A percentile compares a stretch with the other conserved stretches of the same genome.
These are phyloP conservation scores for Arthrobotrys iridis DNA, from an alignment of 2,329 filamentous ascomycete genomes.

Conservation along the genomic window DNA sequence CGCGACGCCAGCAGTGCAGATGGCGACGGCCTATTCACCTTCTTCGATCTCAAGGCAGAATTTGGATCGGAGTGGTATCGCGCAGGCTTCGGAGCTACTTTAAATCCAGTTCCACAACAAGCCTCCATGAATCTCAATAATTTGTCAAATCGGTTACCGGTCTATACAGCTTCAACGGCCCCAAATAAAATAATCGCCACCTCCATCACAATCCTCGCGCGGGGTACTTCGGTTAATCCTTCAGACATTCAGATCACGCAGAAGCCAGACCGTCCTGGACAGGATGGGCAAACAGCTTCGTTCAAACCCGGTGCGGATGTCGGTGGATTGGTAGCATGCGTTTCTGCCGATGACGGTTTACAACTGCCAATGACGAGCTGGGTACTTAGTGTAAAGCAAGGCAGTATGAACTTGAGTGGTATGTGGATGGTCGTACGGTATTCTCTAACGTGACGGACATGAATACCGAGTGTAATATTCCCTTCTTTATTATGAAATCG, in stretches of 20 bases:
- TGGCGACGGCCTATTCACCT: not conserved
- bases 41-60: constrained; percentile 1
- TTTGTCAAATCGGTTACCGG: not conserved
- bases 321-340: not conserved
- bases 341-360: not conserved
- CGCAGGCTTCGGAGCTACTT: not conserved
- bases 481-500: too few species aligned
- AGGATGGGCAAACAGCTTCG: not conserved
- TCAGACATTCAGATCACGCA: not conserved
- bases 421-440: constrained; percentile 8
- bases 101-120: not conserved
- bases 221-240: not conserved
- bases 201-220: not conserved
- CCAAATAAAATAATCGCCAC: not conserved
- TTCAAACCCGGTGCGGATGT: not conserved
- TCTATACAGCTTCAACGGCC: not conserved
- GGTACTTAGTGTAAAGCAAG: not conserved
- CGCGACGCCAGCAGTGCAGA: not conserved
- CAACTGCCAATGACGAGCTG: constrained; percentile 2
- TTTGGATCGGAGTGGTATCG: constrained; percentile 5
- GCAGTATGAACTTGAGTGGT: not conserved
- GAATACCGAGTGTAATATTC: too few species aligned
- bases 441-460: not conserved
- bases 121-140: constrained; percentile 5
- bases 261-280: not conserved